Evolutionary conservation across 306 rosid species (phyloP), one percentile per base, ranked within the genome.

Genomic region (Argentina anserina): DNA sequence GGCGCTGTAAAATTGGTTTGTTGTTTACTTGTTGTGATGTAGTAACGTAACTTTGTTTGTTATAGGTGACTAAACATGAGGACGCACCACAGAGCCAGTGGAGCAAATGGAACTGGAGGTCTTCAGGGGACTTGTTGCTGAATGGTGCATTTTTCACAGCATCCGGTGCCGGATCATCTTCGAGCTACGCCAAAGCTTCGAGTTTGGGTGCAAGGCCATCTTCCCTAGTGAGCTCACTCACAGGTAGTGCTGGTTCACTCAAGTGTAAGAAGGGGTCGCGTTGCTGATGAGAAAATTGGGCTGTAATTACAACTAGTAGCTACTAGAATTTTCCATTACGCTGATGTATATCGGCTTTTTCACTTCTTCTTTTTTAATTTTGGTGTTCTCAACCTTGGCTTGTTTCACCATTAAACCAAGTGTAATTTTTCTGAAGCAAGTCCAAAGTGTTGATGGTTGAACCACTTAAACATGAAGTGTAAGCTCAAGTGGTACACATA

Each of bases 61-160:
- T 73, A 72, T 81, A 90, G 98, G 81, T 93, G 0, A 90, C 97
- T 0, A 94, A 89, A 73, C 77, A 83, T 9, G 98, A 91, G 85
- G 50, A 64, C 69, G 37, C 96, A 42, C 52, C 81, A 39, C 65
- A 77, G 58, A 88, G 83, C 5, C 11, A 78, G 60, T 94, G 98
- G 98, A 91, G 81, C 87, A 86, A 83, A 0, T 94, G 98, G 98
- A 94, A 91, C 77, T 94, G 97, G 98, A 88, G 96, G 36, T 94
- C 98, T 0, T 26, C 60, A 0, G 97, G 98, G 31, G 98, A 94
- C 73, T 74, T 89, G 72, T 17, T 87, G 82, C 36, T 91, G 79
- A 94, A 94, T 29, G 98, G 98, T 69, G 97, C 98, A 0, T 89
- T 91, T 74, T 94, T 94, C 61, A 89, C 76, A 0, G 15, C 79